These are phyloP conservation scores for Diaporthe vaccinii DNA, from an alignment of 2,329 filamentous ascomycete genomes.

Conservation along the genomic window DNA sequence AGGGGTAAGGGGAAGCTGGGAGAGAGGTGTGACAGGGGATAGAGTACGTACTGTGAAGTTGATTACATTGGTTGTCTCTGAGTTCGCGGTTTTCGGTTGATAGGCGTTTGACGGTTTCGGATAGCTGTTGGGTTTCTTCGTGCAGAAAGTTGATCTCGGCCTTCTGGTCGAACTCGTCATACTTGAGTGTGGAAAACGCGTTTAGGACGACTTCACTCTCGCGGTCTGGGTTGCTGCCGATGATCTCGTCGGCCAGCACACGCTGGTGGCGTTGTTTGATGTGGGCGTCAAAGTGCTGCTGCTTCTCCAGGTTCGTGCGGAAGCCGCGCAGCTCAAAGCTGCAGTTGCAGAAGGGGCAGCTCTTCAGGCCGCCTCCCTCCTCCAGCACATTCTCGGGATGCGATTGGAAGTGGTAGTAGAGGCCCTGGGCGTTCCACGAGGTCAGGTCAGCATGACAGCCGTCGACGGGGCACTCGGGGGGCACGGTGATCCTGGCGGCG, in stretches of 20 bases:
- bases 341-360: conserved; percentile 37
- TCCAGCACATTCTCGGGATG: conserved; percentile 7
- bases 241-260: conserved; percentile 27
- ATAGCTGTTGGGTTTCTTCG: not conserved
- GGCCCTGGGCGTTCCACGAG: conserved; percentile 18
- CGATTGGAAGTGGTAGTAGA: conserved; percentile 25
- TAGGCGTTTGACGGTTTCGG: not conserved
- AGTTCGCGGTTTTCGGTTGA: not conserved
- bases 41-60: not conserved
- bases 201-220: not conserved
- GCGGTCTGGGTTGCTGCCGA: not conserved
- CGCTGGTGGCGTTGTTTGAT: conserved; percentile 12
- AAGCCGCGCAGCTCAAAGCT: conserved; percentile 34
- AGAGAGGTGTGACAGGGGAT: not conserved
- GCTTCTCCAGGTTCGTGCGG: conserved; percentile 12
- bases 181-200: not conserved
- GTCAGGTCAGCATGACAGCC: conserved; percentile 22
- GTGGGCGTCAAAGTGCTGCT: conserved; percentile 38
- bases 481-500: conserved; percentile 20
- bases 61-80: not conserved
- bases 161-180: not conserved
- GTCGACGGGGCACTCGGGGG: not conserved
- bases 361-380: not conserved
- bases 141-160: not conserved
- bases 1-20: not conserved